Conservation (phyloP, 2,329 filamentous ascomycete species). For the Phialemoniopsis sp. region DNA sequence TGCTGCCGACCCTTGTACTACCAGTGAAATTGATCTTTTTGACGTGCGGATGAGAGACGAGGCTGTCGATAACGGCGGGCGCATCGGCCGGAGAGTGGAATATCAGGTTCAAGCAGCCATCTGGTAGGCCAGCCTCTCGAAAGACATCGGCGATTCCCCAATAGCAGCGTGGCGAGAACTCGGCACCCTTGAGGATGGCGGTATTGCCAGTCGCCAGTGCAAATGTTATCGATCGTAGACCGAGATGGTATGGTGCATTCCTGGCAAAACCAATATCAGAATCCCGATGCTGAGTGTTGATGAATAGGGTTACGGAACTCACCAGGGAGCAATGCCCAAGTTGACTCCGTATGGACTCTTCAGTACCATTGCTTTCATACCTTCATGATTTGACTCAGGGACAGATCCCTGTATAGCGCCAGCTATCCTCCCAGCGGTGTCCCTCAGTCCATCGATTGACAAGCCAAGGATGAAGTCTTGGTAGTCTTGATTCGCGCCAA, state of each 20-base stretch:
- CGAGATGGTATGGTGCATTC: conserved; percentile 20
- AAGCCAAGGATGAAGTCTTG: conserved; percentile 29
- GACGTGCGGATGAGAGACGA: conserved; percentile 30
- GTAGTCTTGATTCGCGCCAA: conserved; percentile 6
- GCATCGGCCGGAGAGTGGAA: conserved; percentile 24
- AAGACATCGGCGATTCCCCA: conserved; percentile 27
- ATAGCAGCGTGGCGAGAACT: conserved; percentile 22
- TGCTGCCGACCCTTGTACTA: conserved; percentile 33
- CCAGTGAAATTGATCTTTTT: conserved; percentile 40
- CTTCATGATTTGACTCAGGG: conserved; percentile 22
- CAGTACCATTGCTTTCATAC: conserved; percentile 13
- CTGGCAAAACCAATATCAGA: background rate
- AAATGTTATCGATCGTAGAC: conserved; percentile 10
- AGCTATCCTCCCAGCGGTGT: conserved; percentile 37
- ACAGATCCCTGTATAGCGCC: conserved; percentile 29
- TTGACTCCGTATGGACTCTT: conserved; percentile 22
- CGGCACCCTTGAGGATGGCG: conserved; percentile 23
- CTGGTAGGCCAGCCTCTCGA: conserved; percentile 34
- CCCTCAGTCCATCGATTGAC: conserved; percentile 31
- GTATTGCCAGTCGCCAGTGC: conserved; percentile 17
- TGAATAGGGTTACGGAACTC: conserved; percentile 4
- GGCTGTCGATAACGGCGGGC: conserved; percentile 21
- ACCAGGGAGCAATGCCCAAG: conserved; percentile 23
- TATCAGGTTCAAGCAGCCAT: conserved; percentile 33
- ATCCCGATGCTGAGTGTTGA: too few species aligned